These are phyloP conservation scores for Protomyces inouyei DNA, from an alignment of 1,139 yeast species.

Conservation along the genomic window DNA sequence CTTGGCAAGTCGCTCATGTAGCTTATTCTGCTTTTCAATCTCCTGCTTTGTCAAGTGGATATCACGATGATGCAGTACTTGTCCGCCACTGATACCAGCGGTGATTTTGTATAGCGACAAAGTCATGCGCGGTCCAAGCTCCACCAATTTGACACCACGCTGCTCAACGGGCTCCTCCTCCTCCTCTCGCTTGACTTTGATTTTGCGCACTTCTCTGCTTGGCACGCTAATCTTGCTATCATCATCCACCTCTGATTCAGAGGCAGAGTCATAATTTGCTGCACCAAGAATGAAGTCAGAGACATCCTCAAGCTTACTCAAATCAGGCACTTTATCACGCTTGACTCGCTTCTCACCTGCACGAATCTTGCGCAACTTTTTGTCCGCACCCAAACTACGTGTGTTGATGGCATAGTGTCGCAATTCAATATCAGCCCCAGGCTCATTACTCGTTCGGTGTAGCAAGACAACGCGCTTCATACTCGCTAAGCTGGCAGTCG, in stretches of 20 bases:
- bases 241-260: slow-evolving; percentile 91
- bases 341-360: slow-evolving; percentile 41
- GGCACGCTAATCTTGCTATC: slow-evolving; percentile 78
- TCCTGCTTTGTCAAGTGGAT: slow-evolving; percentile 27
- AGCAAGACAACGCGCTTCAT: slow-evolving; percentile 83
- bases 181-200: slow-evolving; percentile 6
- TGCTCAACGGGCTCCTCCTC: slow-evolving; percentile 47
- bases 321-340: slow-evolving; percentile 64
- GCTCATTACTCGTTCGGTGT: slow-evolving; percentile 54
- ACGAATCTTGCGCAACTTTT: slow-evolving; percentile 71
- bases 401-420: slow-evolving; percentile 91
- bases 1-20: slow-evolving; percentile 28
- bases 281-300: slow-evolving; percentile 82
- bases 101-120: slow-evolving; percentile 78
- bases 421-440: slow-evolving; percentile 67
- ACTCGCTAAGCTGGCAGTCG: slow-evolving; percentile 65
- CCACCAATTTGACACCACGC: slow-evolving; percentile 87
- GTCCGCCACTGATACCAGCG: slow-evolving; percentile 83
- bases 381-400: slow-evolving; percentile 75
- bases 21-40: slow-evolving; percentile 27
- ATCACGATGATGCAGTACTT: slow-evolving; percentile 71
- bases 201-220: slow-evolving; percentile 34
- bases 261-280: slow-evolving; percentile 69
- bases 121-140: slow-evolving; percentile 85
- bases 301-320: slow-evolving; percentile 64